Evolutionary conservation across 192 early-diverging fungal genomes (phyloP), one percentile per base, ranked within the genome.

Genomic region (Coemansia asiatica): DNA sequence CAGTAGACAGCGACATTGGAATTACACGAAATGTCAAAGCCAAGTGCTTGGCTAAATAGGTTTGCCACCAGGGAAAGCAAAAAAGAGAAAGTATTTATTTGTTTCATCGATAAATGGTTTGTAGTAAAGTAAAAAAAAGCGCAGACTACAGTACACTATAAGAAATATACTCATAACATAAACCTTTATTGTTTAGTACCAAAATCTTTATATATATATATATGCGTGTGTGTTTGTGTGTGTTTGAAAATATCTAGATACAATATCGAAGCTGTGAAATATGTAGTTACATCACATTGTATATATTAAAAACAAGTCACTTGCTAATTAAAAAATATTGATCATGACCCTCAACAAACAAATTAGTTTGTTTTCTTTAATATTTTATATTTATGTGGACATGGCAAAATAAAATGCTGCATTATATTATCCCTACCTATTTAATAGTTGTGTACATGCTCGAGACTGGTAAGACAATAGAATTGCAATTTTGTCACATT

Each of bases 1-100:
- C 82, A 88, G 64, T 88, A 88, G 6, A 76, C 76, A 22, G 82
- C 87, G 7, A 88, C 67, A 50, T 88, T 88, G 35, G 66, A 81
- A 61, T 85, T 83, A 23, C 79, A 70, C 1, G 63, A 61, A 0
- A 66, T 66, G 61, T 88, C 71, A 63, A 88, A 88, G 6, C 71
- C 69, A 54, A 62, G 40, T 44, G 40, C 10, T 5, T 16, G 2
- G 15, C 40, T 12, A 16, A 44, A 12, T 13, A 44, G 3, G 15
- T 13, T 2, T 16, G 15, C 40, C 8, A 9, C 2, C 15, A 16
- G 2, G 15, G 15, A 3, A 44, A 44, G 2, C 15, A 44, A 44
- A 44, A 2, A 16, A 16, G 2, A 44, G 2, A 44, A 44, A 44
- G 2, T 3, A 2, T 12, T 8, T 13, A 44, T 2, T 12, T 2